Evolutionary conservation across 2,329 filamentous ascomycete genomes (phyloP).

Genomic region (Fusarium gaditjirri): DNA sequence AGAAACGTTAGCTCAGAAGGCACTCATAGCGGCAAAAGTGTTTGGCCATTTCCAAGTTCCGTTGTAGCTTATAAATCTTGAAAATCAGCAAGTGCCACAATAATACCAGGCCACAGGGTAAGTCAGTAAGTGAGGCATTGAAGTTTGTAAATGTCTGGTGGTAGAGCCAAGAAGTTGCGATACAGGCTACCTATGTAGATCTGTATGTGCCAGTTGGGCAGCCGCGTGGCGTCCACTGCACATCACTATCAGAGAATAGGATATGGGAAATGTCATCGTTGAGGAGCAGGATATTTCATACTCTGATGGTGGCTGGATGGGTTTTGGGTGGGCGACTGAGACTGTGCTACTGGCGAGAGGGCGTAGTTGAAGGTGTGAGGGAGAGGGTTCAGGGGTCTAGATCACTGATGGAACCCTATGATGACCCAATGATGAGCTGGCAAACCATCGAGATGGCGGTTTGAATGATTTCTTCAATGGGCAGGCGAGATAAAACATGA

Average conservation of each 20-base stretch:
- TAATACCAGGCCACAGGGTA: neutral
- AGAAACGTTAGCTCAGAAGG: neutral
- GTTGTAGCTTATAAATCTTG: neutral
- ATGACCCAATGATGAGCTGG: conserved; percentile 20
- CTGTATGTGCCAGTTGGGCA: conserved; percentile 12
- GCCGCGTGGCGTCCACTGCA: conserved; percentile 7
- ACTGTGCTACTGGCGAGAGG: conserved; percentile 19
- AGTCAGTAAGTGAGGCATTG: neutral
- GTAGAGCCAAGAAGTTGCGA: neutral
- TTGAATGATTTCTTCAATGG: neutral
- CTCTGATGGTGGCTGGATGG: neutral
- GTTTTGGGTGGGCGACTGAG: conserved; percentile 17
- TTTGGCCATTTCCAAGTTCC: neutral
- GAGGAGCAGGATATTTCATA: neutral
- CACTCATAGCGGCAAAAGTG: neutral
- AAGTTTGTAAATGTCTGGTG: neutral
- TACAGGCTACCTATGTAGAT: neutral
- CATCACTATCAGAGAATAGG: neutral
- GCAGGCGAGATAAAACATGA: conserved; percentile 1
- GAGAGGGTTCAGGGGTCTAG: conserved; percentile 8
- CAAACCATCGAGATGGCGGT: conserved; percentile 1
- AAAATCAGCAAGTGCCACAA: neutral
- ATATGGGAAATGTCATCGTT: neutral
- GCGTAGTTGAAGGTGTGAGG: conserved; percentile 11
- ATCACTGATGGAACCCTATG: conserved; percentile 14